Evolutionary conservation across 192 early-diverging fungal genomes (phyloP).

Genomic region (Umbelopsis isabellina): DNA sequence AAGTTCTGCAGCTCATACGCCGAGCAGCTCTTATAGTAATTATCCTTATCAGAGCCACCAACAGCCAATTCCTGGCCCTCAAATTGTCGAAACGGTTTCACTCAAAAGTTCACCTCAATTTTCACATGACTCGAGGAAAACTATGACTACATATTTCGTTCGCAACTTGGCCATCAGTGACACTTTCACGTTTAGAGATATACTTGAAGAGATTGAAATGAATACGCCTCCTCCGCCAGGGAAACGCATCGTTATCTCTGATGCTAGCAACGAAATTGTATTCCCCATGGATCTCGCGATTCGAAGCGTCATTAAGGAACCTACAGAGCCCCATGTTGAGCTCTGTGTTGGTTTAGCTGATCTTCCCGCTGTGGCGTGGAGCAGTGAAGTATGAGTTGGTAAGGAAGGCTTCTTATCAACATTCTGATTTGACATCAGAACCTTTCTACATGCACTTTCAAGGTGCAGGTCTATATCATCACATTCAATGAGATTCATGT

Average conservation of each 20-base stretch:
- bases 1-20: background rate
- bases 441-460: too few relatives aligned
- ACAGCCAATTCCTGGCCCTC: background rate
- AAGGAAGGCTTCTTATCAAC: background rate
- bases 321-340: conserved; percentile 31
- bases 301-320: conserved; percentile 30
- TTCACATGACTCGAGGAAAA: conserved; percentile 23
- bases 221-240: conserved; percentile 35
- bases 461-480: background rate
- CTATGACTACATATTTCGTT: conserved; percentile 25
- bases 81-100: conserved; percentile 39
- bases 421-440: background rate
- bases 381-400: background rate
- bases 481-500: background rate
- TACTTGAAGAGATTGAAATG: conserved; percentile 39
- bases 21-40: background rate
- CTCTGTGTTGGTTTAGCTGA: conserved; percentile 33
- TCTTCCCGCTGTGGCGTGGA: conserved; percentile 38
- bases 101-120: conserved; percentile 26
- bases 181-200: conserved; percentile 40
- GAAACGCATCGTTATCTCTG: conserved; percentile 34
- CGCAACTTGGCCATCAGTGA: conserved; percentile 46
- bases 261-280: conserved; percentile 28
- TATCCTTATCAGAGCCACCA: conserved; percentile 23
- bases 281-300: conserved; percentile 39